Percentiles rank a stretch among this genome's conserved stretches.
These are phyloP conservation scores for Geotrichum cucujoidarum DNA, from an alignment of 1,139 yeast genomes.

Conservation along the genomic window DNA sequence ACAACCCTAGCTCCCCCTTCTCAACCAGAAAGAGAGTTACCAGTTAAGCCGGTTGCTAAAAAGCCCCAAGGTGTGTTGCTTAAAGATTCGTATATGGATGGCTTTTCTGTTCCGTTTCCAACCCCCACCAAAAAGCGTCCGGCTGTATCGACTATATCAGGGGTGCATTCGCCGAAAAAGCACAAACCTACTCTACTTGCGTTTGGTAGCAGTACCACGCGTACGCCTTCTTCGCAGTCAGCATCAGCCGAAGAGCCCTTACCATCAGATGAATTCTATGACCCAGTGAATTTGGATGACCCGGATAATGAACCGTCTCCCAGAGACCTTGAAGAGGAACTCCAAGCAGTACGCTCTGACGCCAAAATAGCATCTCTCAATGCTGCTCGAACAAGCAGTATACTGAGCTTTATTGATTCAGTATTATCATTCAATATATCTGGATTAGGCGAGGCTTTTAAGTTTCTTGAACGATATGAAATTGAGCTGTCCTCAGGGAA, in stretches of 20 bases:
- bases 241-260: background rate
- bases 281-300: background rate
- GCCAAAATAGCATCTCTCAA: background rate
- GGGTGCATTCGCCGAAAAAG: background rate
- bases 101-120: slow-evolving; percentile 22
- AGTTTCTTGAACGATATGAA: background rate
- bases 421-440: background rate
- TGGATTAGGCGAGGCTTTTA: background rate
- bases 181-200: background rate
- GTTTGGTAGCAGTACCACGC: background rate
- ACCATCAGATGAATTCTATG: no score
- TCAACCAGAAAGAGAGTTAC: no score
- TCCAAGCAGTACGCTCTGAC: background rate
- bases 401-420: background rate
- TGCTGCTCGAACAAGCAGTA: background rate
- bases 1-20: no score
- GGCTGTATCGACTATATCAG: background rate
- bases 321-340: background rate
- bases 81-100: slow-evolving; percentile 28
- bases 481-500: background rate
- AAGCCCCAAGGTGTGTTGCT: slow-evolving; percentile 6
- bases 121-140: slow-evolving; percentile 12
- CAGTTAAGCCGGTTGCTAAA: background rate
- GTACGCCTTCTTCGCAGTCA: background rate
- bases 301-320: background rate